Evolutionary conservation across 75 land plant genomes (phyloP).

Genomic region (Sequoiadendron giganteum): DNA sequence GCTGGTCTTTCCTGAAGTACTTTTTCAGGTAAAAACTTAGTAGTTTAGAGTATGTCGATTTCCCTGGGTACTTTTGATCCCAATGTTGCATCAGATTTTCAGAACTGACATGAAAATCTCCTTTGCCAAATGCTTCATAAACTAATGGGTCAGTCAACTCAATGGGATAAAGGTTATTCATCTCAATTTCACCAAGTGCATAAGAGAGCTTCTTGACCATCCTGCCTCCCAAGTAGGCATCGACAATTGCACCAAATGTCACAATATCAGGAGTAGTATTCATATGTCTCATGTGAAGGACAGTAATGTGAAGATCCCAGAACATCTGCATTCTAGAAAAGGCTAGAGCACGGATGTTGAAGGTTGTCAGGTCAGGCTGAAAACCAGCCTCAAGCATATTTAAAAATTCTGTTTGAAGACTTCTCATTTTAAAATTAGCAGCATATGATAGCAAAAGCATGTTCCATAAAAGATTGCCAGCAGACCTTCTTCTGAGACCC

Average conservation of each 20-base stretch:
- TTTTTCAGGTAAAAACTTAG: constrained; percentile 53
- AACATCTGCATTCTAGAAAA: constrained; percentile 80
- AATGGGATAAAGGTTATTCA: constrained; percentile 36
- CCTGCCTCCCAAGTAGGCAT: constrained; percentile 59
- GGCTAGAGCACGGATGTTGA: constrained; percentile 78
- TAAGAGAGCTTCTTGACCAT: constrained; percentile 48
- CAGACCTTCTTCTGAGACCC: constrained; percentile 56
- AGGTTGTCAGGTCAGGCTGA: constrained; percentile 73
- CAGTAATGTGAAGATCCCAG: constrained; percentile 81
- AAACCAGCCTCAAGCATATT: constrained; percentile 70
- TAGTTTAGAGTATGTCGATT: constrained; percentile 62
- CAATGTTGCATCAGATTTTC: constrained; percentile 48
- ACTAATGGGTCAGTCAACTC: constrained; percentile 70
- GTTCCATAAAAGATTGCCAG: constrained; percentile 83
- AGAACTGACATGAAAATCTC: constrained; percentile 67
- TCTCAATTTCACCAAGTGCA: constrained; percentile 32
- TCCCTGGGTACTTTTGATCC: constrained; percentile 33
- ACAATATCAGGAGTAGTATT: constrained; percentile 75
- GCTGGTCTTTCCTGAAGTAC: constrained; percentile 37
- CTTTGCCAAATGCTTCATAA: constrained; percentile 87
- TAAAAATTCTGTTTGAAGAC: constrained; percentile 61
- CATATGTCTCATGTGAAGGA: constrained; percentile 66
- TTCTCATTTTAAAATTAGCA: constrained; percentile 86
- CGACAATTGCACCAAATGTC: constrained; percentile 87
- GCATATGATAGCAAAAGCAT: constrained; percentile 76